Percentiles rank a stretch among this genome's conserved stretches.
These are phyloP conservation scores for Tephrocybe rancida DNA, from an alignment of 768 basidiomycete genomes.

Conservation along the genomic window DNA sequence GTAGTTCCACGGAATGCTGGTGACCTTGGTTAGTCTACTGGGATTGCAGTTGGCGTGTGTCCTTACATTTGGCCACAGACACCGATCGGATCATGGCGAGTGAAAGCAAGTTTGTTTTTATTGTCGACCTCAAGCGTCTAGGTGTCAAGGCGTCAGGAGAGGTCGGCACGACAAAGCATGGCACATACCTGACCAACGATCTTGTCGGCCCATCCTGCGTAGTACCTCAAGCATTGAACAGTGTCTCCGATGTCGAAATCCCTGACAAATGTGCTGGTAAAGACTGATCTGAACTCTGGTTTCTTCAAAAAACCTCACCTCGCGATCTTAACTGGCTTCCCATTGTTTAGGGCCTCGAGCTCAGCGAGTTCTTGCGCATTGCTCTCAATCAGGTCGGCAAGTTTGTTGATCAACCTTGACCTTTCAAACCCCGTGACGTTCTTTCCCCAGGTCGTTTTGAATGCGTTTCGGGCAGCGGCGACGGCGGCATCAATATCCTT, in stretches of 20 bases:
- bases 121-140: slow-evolving; percentile 83
- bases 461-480: slow-evolving; percentile 79
- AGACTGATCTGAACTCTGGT: not conserved
- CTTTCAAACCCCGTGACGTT: slow-evolving; percentile 85
- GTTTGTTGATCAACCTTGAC: slow-evolving; percentile 77
- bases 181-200: slow-evolving; percentile 80
- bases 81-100: slow-evolving; percentile 89
- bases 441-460: slow-evolving; percentile 87
- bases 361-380: slow-evolving; percentile 82
- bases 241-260: slow-evolving; percentile 83
- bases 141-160: slow-evolving; percentile 3
- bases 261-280: slow-evolving; percentile 34
- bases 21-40: not conserved
- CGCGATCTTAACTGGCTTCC: slow-evolving; percentile 75
- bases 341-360: slow-evolving; percentile 87
- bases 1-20: slow-evolving; percentile 92
- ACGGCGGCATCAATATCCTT: slow-evolving; percentile 87
- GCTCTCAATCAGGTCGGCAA: slow-evolving; percentile 89
- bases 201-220: slow-evolving; percentile 97
- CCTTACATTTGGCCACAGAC: slow-evolving; percentile 89
- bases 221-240: slow-evolving; percentile 82
- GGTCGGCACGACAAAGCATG: not conserved
- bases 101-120: slow-evolving; percentile 81
- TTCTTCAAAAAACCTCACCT: slow-evolving; percentile 23
- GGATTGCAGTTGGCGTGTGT: not conserved